Conservation (phyloP, 2,329 filamentous ascomycete species). For the Scedosporium apiospermum region DNA sequence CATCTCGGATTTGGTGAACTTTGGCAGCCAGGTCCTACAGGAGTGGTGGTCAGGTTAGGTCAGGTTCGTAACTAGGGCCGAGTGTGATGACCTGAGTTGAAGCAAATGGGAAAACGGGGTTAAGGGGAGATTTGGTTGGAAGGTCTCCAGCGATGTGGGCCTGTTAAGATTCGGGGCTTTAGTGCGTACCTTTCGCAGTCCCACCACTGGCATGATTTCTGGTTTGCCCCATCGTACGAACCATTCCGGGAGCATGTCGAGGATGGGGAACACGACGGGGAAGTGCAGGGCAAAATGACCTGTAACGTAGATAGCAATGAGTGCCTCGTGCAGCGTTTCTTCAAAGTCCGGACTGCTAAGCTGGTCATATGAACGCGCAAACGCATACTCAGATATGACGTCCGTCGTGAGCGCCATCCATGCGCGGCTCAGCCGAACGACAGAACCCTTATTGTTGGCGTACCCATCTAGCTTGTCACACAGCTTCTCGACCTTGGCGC, state of each 20-base stretch:
- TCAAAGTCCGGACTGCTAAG: slow-evolving; percentile 13
- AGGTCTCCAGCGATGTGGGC: too few species aligned
- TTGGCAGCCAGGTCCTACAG: slow-evolving; percentile 18
- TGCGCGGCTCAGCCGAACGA: neutral
- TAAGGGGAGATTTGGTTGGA: too few species aligned
- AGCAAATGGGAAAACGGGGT: too few species aligned
- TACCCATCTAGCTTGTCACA: slow-evolving; percentile 20
- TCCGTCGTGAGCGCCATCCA: slow-evolving; percentile 14
- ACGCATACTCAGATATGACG: slow-evolving; percentile 30
- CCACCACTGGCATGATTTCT: neutral
- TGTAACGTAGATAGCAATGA: neutral
- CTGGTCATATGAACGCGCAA: slow-evolving; percentile 21
- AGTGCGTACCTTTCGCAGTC: neutral
- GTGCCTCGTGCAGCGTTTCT: neutral
- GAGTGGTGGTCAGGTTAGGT: too few species aligned
- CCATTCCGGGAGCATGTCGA: slow-evolving; percentile 24
- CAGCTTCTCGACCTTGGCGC: slow-evolving; percentile 24
- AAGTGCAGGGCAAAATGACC: slow-evolving; percentile 2
- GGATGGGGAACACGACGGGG: slow-evolving; percentile 11
- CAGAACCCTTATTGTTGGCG: slow-evolving; percentile 11
- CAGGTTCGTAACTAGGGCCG: too few species aligned
- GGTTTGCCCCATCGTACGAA: neutral
- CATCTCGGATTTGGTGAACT: slow-evolving; percentile 21
- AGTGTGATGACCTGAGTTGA: too few species aligned
- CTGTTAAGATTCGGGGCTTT: too few species aligned